Percentiles rank a stretch among this genome's conserved stretches.
Conservation (phyloP, 495 filamentous ascomycete species). For the Penicillium flavigenum region DNA sequence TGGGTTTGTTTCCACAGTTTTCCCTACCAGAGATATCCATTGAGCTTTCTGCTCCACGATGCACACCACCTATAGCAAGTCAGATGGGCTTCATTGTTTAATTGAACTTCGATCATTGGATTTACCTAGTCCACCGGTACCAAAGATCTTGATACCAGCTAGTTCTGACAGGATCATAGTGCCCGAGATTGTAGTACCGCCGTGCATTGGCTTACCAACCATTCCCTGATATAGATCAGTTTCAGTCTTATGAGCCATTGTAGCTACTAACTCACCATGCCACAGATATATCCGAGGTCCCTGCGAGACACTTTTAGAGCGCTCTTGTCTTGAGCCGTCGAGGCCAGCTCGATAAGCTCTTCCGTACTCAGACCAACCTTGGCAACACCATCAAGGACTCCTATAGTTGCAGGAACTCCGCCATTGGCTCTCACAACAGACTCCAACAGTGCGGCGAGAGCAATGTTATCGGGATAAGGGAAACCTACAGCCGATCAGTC, state of each 20-base stretch:
- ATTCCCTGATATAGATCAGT: slow-evolving; percentile 50
- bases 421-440: slow-evolving; percentile 74
- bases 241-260: not conserved
- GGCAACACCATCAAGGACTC: slow-evolving; percentile 76
- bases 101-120: not conserved
- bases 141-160: slow-evolving; percentile 91
- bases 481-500: slow-evolving; percentile 61
- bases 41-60: slow-evolving; percentile 77
- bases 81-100: not conserved
- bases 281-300: slow-evolving; percentile 78
- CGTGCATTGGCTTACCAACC: slow-evolving; percentile 65
- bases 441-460: slow-evolving; percentile 70
- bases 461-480: slow-evolving; percentile 76
- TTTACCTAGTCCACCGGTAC: slow-evolving; percentile 65
- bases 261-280: slow-evolving; percentile 59
- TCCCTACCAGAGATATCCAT: slow-evolving; percentile 76
- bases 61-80: slow-evolving; percentile 73
- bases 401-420: slow-evolving; percentile 89
- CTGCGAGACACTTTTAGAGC: slow-evolving; percentile 81
- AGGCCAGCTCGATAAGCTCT: slow-evolving; percentile 69
- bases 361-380: slow-evolving; percentile 69
- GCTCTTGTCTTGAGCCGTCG: slow-evolving; percentile 58
- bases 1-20: not conserved
- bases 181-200: slow-evolving; percentile 88
- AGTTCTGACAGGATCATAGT: slow-evolving; percentile 88